Conservation (phyloP, 2,329 filamentous ascomycete genomes). For the Ceratocystiopsis minuta region DNA sequence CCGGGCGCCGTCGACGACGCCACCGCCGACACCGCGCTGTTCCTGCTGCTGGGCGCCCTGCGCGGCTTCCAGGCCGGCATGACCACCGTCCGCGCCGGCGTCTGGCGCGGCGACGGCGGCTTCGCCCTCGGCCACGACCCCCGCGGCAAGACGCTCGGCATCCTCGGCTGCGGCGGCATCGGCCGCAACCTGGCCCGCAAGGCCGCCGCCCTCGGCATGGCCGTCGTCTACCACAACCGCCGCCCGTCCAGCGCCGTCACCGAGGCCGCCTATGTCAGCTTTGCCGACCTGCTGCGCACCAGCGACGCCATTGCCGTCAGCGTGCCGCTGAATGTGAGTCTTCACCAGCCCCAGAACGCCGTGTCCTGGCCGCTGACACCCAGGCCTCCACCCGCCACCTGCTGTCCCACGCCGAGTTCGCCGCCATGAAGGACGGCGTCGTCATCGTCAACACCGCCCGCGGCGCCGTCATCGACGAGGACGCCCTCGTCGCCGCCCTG, state of each 20-base stretch:
- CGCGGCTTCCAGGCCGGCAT: constrained; percentile 55
- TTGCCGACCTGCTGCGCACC: constrained; percentile 32
- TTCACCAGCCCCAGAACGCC: constrained; percentile 17
- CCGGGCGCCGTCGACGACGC: constrained; percentile 69
- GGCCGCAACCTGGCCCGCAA: constrained; percentile 28
- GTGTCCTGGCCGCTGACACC: not conserved
- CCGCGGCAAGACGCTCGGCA: constrained; percentile 39
- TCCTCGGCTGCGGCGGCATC: constrained; percentile 43
- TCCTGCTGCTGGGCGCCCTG: constrained; percentile 63
- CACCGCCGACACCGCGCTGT: constrained; percentile 67
- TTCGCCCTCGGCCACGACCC: constrained; percentile 37
- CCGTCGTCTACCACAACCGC: constrained; percentile 39
- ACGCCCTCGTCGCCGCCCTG: constrained; percentile 32
- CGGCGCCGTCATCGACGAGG: constrained; percentile 38
- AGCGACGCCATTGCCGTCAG: constrained; percentile 38
- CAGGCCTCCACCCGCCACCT: constrained; percentile 25
- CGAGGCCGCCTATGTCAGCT: constrained; percentile 33
- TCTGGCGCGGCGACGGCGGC: constrained; percentile 40
- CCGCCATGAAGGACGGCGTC: constrained; percentile 34
- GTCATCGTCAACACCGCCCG: constrained; percentile 40
- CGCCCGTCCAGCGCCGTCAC: constrained; percentile 18
- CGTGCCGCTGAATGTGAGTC: constrained; percentile 24
- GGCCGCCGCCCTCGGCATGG: constrained; percentile 36
- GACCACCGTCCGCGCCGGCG: constrained; percentile 42
- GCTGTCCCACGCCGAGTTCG: constrained; percentile 30